Evolutionary conservation across 305 asterid genomes (phyloP).

Genomic region (Fraxinus dipetala): DNA sequence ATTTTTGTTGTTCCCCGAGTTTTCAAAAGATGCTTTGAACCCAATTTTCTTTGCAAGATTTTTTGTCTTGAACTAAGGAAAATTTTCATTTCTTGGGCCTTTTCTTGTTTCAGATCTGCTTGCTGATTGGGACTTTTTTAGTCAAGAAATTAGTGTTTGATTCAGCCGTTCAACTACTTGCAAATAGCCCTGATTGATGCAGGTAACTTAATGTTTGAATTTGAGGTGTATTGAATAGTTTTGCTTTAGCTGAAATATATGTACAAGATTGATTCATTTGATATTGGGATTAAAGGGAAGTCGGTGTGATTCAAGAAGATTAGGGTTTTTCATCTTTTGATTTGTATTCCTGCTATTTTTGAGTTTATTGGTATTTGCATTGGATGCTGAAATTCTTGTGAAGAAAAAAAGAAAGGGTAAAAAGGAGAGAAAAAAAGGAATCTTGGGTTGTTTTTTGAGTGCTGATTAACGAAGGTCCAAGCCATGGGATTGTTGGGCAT

Average conservation of each 20-base stretch:
- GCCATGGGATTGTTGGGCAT: slow-evolving; percentile 29
- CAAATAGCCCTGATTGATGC: slow-evolving; percentile 10
- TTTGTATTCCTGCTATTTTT: slow-evolving; percentile 1
- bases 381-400: slow-evolving; percentile 11
- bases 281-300: neutral
- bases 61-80: neutral
- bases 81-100: neutral
- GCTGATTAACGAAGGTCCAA: slow-evolving; percentile 39
- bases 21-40: slow-evolving; percentile 3
- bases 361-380: slow-evolving; percentile 19
- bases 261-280: neutral
- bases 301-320: slow-evolving; percentile 27
- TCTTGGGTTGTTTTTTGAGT: slow-evolving; percentile 21
- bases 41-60: neutral
- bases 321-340: slow-evolving; percentile 10
- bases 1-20: slow-evolving; percentile 13
- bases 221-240: slow-evolving; percentile 4
- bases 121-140: slow-evolving; percentile 11
- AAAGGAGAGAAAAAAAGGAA: neutral
- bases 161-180: slow-evolving; percentile 13
- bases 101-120: slow-evolving; percentile 45
- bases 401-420: slow-evolving; percentile 6
- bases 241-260: neutral
- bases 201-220: slow-evolving; percentile 31
- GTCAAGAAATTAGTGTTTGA: slow-evolving; percentile 10